Conservation (phyloP, 2,329 filamentous ascomycete species). For the Fusarium austroafricanum region DNA sequence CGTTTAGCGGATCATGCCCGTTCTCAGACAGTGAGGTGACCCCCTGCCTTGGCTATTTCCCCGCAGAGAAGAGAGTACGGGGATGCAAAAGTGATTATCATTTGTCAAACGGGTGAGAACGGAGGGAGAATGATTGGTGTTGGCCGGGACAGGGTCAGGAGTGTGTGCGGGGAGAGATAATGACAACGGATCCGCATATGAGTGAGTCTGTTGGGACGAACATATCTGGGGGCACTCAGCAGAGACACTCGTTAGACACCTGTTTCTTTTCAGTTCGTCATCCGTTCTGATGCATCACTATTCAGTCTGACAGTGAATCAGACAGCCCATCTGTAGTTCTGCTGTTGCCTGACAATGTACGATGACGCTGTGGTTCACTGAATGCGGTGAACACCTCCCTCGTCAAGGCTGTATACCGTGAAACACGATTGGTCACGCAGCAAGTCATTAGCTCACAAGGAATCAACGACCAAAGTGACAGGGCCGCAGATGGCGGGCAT, state of each 20-base stretch:
- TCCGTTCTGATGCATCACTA: neutral
- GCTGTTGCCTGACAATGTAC: neutral
- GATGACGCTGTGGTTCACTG: constrained; percentile 18
- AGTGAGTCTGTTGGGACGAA: no score
- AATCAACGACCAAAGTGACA: neutral
- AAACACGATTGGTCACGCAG: constrained; percentile 8
- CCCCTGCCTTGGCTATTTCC: constrained; percentile 23
- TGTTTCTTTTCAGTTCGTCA: neutral
- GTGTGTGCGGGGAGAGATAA: constrained; percentile 9
- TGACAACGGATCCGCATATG: constrained; percentile 5
- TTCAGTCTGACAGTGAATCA: neutral
- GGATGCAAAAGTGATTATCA: constrained; percentile 3
- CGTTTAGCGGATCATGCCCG: constrained; percentile 20
- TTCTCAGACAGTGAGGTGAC: constrained; percentile 17
- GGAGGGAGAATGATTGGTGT: constrained; percentile 15
- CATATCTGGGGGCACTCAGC: no score
- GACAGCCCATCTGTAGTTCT: no score
- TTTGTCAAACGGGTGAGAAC: constrained; percentile 21
- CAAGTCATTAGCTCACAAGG: neutral
- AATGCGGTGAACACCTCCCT: neutral
- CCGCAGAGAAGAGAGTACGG: constrained; percentile 11
- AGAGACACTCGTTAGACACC: neutral
- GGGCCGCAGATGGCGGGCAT: constrained; percentile 3
- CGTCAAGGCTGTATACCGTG: neutral
- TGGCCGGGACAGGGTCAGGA: neutral